These are phyloP conservation scores for Penicillium sp. DNA, from an alignment of 2,329 filamentous ascomycete genomes.

Conservation along the genomic window DNA sequence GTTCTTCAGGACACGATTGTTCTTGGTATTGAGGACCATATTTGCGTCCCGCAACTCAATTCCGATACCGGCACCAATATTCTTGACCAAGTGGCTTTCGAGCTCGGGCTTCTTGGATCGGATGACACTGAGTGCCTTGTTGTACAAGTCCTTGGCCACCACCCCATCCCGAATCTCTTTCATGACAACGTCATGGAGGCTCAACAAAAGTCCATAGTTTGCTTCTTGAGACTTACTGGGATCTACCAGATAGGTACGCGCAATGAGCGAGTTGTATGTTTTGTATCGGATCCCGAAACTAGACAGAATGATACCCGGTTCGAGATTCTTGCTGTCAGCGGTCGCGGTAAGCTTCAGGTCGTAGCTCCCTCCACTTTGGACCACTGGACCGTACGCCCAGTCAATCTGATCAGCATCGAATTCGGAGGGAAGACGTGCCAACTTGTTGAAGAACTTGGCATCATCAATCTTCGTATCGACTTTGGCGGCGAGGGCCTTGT, in stretches of 20 bases:
- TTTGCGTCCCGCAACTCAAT: constrained; percentile 85
- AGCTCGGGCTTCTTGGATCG: constrained; percentile 91
- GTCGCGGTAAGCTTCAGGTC: constrained; percentile 78
- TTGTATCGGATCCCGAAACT: constrained; percentile 92
- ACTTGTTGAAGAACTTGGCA: constrained; percentile 85
- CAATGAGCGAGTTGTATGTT: constrained; percentile 89
- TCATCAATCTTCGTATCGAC: constrained; percentile 91
- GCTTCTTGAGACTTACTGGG: constrained; percentile 94
- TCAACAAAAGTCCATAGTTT: constrained; percentile 84
- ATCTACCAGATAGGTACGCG: constrained; percentile 91
- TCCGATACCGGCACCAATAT: constrained; percentile 85
- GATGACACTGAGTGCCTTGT: constrained; percentile 75
- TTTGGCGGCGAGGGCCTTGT: constrained; percentile 79
- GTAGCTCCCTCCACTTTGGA: constrained; percentile 95
- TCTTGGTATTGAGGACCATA: constrained; percentile 83
- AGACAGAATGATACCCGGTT: constrained; percentile 90
- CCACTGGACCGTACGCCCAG: constrained; percentile 85
- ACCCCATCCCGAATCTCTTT: constrained; percentile 88
- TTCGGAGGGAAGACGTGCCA: constrained; percentile 75
- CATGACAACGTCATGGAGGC: constrained; percentile 82
- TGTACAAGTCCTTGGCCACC: constrained; percentile 83
- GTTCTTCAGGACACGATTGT: constrained; percentile 76
- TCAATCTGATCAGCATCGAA: constrained; percentile 88
- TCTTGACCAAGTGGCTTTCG: constrained; percentile 92
- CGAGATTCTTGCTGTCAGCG: constrained; percentile 76